phyloP scores from a whole-genome alignment of 352 stramenopile genomes.

The Phytophthora megakarya region DNA sequence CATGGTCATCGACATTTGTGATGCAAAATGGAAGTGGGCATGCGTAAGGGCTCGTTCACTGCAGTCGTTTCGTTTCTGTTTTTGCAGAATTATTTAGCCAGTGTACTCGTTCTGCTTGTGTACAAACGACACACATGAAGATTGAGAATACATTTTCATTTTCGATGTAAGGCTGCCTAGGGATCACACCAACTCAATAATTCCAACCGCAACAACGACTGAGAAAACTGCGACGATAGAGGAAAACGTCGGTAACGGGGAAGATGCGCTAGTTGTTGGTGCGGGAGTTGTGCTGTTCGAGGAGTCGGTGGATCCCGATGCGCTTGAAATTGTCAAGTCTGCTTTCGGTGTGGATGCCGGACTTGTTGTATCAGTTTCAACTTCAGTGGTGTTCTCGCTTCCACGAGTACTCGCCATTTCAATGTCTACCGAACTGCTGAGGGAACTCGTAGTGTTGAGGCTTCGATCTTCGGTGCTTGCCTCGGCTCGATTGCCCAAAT shows the following conservation, averaged over 20 bases:
- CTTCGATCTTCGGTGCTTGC: constrained; percentile 22
- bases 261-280: constrained; percentile 16
- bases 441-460: constrained; percentile 15
- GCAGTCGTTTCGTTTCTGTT: constrained; percentile 29
- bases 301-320: constrained; percentile 7
- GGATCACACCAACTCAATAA: constrained; percentile 9
- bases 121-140: no score
- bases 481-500: neutral
- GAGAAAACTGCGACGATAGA: neutral
- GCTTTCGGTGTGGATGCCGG: constrained; percentile 22
- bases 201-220: neutral
- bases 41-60: neutral
- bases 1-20: constrained; percentile 31
- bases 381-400: constrained; percentile 1
- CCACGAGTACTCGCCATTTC: constrained; percentile 4
- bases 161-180: no score
- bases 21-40: neutral
- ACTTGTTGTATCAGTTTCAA: constrained; percentile 2
- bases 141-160: no score
- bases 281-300: constrained; percentile 18
- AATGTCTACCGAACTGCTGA: neutral
- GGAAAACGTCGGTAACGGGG: neutral
- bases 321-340: constrained; percentile 12
- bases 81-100: neutral
- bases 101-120: neutral